These are phyloP conservation scores for Penicillium sp. DNA, from an alignment of 2,329 filamentous ascomycete genomes.

Conservation along the genomic window DNA sequence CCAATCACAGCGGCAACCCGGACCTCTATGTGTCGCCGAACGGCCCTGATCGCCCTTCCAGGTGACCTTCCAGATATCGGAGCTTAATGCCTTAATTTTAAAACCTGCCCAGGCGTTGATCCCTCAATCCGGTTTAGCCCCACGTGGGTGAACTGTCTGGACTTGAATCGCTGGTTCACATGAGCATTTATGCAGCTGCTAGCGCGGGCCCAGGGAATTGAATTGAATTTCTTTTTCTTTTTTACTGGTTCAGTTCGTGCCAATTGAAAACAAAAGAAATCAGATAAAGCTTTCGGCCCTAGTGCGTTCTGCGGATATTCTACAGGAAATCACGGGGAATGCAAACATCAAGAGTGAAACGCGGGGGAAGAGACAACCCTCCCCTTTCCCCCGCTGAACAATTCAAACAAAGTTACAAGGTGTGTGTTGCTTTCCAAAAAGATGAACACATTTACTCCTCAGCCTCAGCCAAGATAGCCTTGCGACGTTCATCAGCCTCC, in stretches of 20 bases:
- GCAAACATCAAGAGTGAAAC: constrained; percentile 26
- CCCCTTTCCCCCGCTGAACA: constrained; percentile 6
- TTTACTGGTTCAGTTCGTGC: not conserved
- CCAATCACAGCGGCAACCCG: constrained; percentile 1
- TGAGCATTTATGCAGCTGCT: constrained; percentile 3
- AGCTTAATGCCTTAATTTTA: not conserved
- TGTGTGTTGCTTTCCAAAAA: not conserved
- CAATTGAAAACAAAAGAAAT: constrained; percentile 26
- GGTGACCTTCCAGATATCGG: not conserved
- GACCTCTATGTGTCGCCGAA: not conserved
- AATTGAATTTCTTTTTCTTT: not conserved
- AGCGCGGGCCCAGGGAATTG: constrained; percentile 1
- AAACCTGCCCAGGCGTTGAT: not conserved
- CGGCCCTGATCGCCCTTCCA: not conserved
- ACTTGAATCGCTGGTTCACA: not conserved
- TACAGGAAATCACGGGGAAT: constrained; percentile 34
- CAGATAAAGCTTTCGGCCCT: constrained; percentile 28
- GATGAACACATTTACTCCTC: constrained; percentile 32
- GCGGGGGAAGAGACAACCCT: constrained; percentile 4
- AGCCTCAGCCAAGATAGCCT: constrained; percentile 29
- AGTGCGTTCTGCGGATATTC: constrained; percentile 36
- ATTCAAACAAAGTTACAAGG: constrained; percentile 6
- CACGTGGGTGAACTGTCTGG: not conserved
- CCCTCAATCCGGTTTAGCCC: not conserved
- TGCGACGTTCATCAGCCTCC: constrained; percentile 40